Evolutionary conservation across 2,329 filamentous ascomycete genomes (phyloP).

Genomic region (Monosporascus sp.): DNA sequence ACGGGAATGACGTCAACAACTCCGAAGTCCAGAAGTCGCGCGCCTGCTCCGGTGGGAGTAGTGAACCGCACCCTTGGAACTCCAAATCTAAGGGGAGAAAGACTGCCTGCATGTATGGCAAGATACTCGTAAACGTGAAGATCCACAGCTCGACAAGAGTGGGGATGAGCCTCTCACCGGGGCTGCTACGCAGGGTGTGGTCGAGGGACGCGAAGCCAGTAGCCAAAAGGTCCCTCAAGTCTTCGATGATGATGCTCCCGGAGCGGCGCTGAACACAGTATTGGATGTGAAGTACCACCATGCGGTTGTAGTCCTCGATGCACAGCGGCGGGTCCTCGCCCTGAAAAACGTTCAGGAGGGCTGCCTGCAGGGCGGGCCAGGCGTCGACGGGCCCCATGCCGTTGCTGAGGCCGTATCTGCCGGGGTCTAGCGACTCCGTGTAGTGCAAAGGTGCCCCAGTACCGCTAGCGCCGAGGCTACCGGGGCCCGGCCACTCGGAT

Average conservation of each 20-base stretch:
- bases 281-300: conserved; percentile 74
- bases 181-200: conserved; percentile 69
- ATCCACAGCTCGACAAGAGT: conserved; percentile 92
- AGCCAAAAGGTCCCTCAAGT: conserved; percentile 67
- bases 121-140: conserved; percentile 80
- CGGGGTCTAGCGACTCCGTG: conserved; percentile 47
- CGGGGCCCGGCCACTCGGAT: conserved; percentile 49
- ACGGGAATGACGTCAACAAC: conserved; percentile 42
- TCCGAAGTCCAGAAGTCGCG: conserved; percentile 73
- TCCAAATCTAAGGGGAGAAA: conserved; percentile 91
- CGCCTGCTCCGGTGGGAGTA: conserved; percentile 74
- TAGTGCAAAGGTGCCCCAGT: conserved; percentile 42
- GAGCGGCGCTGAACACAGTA: conserved; percentile 70
- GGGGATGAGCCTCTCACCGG: conserved; percentile 85
- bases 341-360: conserved; percentile 73
- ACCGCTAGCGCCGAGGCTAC: conserved; percentile 44
- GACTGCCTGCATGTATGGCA: conserved; percentile 92
- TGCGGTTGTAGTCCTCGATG: conserved; percentile 75
- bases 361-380: conserved; percentile 74
- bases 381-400: conserved; percentile 68
- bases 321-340: conserved; percentile 75
- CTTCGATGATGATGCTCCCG: conserved; percentile 67
- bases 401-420: conserved; percentile 61
- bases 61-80: conserved; percentile 75
- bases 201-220: conserved; percentile 84